These are phyloP conservation scores for Fusarium sp. DNA, from an alignment of 2,329 filamentous ascomycete species.

Conservation along the genomic window DNA sequence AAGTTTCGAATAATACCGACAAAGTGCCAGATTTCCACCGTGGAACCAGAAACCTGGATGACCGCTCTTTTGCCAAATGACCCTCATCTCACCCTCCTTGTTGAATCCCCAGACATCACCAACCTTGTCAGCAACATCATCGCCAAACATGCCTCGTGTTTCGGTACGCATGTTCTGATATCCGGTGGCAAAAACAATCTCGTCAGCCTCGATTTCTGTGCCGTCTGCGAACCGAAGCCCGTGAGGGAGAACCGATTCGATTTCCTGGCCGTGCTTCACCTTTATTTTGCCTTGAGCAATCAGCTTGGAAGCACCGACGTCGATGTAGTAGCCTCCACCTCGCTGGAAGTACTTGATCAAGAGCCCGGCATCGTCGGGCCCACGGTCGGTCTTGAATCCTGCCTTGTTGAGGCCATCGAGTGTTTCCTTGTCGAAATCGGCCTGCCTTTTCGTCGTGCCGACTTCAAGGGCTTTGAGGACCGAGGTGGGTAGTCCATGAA, in stretches of 20 bases:
- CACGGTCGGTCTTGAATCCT: constrained; percentile 69
- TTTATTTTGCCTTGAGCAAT: constrained; percentile 72
- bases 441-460: constrained; percentile 49
- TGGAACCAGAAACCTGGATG: constrained; percentile 74
- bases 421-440: constrained; percentile 50
- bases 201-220: constrained; percentile 64
- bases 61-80: constrained; percentile 67
- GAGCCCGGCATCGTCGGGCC: constrained; percentile 65
- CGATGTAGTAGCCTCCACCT: constrained; percentile 76
- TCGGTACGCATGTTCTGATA: constrained; percentile 75
- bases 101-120: constrained; percentile 71
- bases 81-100: constrained; percentile 63
- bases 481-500: constrained; percentile 65
- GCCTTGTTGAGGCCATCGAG: constrained; percentile 59
- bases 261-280: constrained; percentile 66
- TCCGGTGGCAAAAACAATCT: constrained; percentile 70
- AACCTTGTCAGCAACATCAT: constrained; percentile 65
- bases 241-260: constrained; percentile 58
- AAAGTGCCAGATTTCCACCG: constrained; percentile 70
- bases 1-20: constrained; percentile 66
- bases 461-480: constrained; percentile 68
- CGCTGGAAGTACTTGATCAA: constrained; percentile 71
- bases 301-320: constrained; percentile 69
- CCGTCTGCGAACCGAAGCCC: constrained; percentile 64
- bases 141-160: constrained; percentile 68